phyloP scores from a whole-genome alignment of 169 alveolate species.

The Eimeria maxima region DNA sequence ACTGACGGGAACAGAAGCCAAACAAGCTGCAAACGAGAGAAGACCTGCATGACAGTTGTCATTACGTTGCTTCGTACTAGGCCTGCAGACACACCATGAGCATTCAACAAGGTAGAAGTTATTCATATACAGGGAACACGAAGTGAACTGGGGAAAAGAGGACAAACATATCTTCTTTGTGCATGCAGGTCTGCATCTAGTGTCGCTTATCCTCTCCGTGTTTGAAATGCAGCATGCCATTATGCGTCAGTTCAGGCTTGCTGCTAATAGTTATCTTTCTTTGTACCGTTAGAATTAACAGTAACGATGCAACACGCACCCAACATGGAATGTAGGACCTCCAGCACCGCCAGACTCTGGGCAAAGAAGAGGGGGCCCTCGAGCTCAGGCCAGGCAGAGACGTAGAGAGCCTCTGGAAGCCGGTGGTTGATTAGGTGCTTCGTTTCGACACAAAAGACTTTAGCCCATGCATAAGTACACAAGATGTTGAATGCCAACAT shows the following conservation, averaged over 20 bases:
- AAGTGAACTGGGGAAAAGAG: too few species aligned
- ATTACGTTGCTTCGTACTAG: constrained; percentile 60
- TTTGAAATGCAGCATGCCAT: too few species aligned
- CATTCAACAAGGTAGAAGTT: too few species aligned
- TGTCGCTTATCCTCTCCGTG: too few species aligned
- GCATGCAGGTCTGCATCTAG: too few species aligned
- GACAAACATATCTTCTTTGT: too few species aligned
- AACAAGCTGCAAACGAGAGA: constrained; percentile 76
- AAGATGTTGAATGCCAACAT: constrained; percentile 42
- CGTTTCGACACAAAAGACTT: constrained; percentile 23
- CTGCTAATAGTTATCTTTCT: too few species aligned
- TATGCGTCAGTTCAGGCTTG: too few species aligned
- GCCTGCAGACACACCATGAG: constrained; percentile 3
- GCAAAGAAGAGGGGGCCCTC: constrained; percentile 71
- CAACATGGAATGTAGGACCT: constrained; percentile 52
- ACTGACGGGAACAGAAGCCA: constrained; percentile 63
- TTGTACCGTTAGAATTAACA: too few species aligned
- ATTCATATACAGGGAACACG: too few species aligned
- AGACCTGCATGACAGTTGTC: constrained; percentile 78
- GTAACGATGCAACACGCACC: neutral
- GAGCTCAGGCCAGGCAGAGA: constrained; percentile 39
- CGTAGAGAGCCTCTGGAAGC: constrained; percentile 20
- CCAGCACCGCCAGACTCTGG: constrained; percentile 71
- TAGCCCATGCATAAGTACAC: constrained; percentile 68
- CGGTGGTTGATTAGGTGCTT: neutral